phyloP scores from a whole-genome alignment of 371 early-diverging fungal species.

The Mortierella sp. region DNA sequence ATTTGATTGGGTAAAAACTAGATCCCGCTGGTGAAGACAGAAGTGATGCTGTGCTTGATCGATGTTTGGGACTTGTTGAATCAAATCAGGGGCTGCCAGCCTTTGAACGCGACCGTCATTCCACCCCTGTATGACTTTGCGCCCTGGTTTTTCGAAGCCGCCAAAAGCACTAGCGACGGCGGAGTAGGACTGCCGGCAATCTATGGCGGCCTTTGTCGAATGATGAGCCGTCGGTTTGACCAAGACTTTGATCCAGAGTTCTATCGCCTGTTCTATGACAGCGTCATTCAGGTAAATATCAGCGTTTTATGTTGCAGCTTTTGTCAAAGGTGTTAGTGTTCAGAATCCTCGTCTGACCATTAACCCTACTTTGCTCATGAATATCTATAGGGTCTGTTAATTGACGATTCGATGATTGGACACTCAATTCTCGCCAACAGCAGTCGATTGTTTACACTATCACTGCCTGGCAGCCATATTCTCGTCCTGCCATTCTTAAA shows the following conservation, averaged over 20 bases:
- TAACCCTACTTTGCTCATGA: neutral
- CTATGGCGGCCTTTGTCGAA: constrained; percentile 78
- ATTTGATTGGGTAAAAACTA: constrained; percentile 14
- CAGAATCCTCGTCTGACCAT: neutral
- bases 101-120: constrained; percentile 33
- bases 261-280: constrained; percentile 77
- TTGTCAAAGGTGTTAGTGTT: neutral
- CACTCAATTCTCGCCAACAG: constrained; percentile 77
- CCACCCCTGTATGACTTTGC: constrained; percentile 49
- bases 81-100: constrained; percentile 53
- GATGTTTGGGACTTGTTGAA: constrained; percentile 77
- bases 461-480: constrained; percentile 77
- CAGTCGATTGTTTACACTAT: constrained; percentile 71
- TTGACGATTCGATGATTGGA: constrained; percentile 66
- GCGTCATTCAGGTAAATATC: constrained; percentile 66
- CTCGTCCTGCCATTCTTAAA: constrained; percentile 77
- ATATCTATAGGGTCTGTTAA: constrained; percentile 66
- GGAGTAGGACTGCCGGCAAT: constrained; percentile 48
- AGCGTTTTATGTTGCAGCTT: neutral
- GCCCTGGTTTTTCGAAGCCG: constrained; percentile 55
- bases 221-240: constrained; percentile 80
- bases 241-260: constrained; percentile 68
- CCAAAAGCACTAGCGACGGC: constrained; percentile 51
- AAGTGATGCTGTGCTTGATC: constrained; percentile 78
- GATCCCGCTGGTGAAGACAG: constrained; percentile 73